phyloP scores from a whole-genome alignment of 2,329 filamentous ascomycete species.

The Phyllosticta ampelicida region DNA sequence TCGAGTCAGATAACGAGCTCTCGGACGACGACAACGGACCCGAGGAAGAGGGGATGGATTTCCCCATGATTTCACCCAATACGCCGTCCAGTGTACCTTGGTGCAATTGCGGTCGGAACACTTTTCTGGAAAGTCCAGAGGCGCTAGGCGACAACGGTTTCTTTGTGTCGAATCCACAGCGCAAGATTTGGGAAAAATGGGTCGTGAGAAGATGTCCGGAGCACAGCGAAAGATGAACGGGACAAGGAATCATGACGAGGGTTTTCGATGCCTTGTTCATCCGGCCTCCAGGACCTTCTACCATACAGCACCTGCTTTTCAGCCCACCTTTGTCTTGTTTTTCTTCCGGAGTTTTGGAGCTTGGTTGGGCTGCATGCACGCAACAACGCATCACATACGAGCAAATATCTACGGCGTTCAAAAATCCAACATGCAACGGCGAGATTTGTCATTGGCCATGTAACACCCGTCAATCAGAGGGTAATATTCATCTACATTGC shows the following conservation, averaged over 20 bases:
- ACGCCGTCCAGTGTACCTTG: constrained; percentile 36
- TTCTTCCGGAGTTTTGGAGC: neutral
- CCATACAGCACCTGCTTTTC: neutral
- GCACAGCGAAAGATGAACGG: constrained; percentile 25
- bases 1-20: constrained; percentile 23
- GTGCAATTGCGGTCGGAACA: constrained; percentile 32
- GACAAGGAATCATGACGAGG: neutral
- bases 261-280: neutral
- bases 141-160: constrained; percentile 39
- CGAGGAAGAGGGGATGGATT: constrained; percentile 31
- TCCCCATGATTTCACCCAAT: constrained; percentile 35
- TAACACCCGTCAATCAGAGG: neutral
- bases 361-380: neutral
- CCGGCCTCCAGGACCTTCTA: neutral
- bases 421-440: neutral
- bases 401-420: neutral
- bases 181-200: constrained; percentile 48
- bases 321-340: neutral
- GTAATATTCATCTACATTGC: neutral
- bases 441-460: neutral
- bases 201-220: constrained; percentile 38
- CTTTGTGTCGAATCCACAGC: constrained; percentile 36
- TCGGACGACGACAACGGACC: constrained; percentile 22
- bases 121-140: constrained; percentile 32
- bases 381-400: neutral